phyloP scores from a whole-genome alignment of 345 rosid species.

The Trapa incisa region DNA sequence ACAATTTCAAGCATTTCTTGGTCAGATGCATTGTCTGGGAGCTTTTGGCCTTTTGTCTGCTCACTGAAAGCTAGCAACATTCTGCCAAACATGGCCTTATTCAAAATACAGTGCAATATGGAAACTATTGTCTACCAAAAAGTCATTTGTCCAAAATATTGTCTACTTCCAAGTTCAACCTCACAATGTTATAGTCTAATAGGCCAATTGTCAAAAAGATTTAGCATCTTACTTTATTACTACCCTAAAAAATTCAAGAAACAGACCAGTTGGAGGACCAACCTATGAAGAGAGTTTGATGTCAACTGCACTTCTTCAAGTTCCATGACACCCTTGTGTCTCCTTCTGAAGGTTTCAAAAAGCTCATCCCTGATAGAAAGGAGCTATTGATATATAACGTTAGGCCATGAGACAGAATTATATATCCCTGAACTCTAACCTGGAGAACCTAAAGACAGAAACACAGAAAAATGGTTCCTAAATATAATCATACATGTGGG shows the following conservation, averaged over 20 bases:
- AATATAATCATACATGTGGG: neutral
- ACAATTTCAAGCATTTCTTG: constrained; percentile 88
- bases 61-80: constrained; percentile 80
- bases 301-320: constrained; percentile 80
- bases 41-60: constrained; percentile 61
- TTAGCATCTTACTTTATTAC: neutral
- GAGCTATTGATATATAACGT: constrained; percentile 36
- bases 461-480: neutral
- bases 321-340: constrained; percentile 89
- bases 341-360: constrained; percentile 86
- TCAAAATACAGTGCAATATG: too few relatives aligned
- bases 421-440: neutral
- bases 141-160: neutral
- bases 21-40: constrained; percentile 71
- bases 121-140: too few relatives aligned
- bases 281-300: constrained; percentile 77
- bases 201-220: neutral
- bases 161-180: neutral
- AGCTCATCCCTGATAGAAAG: constrained; percentile 85
- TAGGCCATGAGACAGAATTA: neutral
- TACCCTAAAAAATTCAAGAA: too few relatives aligned
- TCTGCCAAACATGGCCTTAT: constrained; percentile 26
- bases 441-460: neutral
- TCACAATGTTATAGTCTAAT: neutral
- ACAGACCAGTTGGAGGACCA: constrained; percentile 5